Conservation (phyloP, 495 filamentous ascomycete species). For the Pseudoneurospora amorphoporcata region DNA sequence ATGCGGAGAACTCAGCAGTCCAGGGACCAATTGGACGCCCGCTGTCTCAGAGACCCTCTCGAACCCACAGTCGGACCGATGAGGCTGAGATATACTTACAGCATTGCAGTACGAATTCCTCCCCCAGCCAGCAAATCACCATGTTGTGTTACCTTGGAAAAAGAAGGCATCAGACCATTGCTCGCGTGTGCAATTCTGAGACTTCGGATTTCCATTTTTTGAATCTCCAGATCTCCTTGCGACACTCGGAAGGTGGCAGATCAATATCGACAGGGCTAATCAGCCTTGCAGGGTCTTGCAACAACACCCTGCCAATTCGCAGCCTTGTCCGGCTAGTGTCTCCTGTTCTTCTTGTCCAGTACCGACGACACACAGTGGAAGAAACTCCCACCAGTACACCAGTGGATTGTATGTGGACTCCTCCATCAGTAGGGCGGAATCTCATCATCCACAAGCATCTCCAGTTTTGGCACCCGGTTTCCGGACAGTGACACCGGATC, state of each 20-base stretch:
- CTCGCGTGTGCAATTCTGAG: not conserved
- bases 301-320: not conserved
- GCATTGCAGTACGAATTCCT: not conserved
- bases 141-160: not conserved
- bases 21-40: constrained; percentile 8
- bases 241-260: not conserved
- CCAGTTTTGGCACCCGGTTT: not conserved
- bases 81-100: constrained; percentile 13
- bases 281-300: not conserved
- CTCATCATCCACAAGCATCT: not conserved
- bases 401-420: not conserved
- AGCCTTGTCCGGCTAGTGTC: not conserved
- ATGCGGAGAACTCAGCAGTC: constrained; percentile 17
- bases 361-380: not conserved
- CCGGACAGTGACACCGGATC: not conserved
- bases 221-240: not conserved
- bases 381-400: not conserved
- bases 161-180: not conserved
- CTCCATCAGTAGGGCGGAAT: not conserved
- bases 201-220: not conserved
- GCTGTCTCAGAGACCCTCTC: constrained; percentile 14
- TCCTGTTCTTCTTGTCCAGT: not conserved
- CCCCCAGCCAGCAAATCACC: not conserved
- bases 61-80: constrained; percentile 22
- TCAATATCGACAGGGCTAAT: not conserved